These are phyloP conservation scores for Symmetrospora coprosmae DNA, from an alignment of 768 basidiomycete species.

Conservation along the genomic window DNA sequence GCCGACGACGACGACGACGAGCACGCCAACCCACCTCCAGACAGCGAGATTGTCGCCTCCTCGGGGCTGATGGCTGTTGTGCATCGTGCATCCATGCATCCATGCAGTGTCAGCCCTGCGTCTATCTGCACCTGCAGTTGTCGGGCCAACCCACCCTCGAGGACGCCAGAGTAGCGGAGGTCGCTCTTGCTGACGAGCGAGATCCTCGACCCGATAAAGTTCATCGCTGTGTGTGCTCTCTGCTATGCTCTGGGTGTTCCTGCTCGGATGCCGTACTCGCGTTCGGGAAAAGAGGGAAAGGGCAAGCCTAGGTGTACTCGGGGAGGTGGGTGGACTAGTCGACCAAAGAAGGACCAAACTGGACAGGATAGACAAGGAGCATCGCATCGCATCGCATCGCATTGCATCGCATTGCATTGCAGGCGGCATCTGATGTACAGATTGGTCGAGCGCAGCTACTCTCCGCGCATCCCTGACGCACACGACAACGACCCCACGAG, in stretches of 20 bases:
- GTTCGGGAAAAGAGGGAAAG: background rate
- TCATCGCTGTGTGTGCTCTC: conserved; percentile 2
- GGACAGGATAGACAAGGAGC: too few relatives aligned
- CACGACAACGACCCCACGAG: too few relatives aligned
- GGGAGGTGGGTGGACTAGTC: too few relatives aligned
- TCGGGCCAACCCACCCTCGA: conserved; percentile 8
- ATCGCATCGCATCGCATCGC: too few relatives aligned
- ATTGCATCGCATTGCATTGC: too few relatives aligned
- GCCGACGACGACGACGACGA: background rate
- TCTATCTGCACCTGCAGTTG: too few relatives aligned
- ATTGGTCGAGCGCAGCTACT: too few relatives aligned
- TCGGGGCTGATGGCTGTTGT: conserved; percentile 30
- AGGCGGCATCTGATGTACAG: too few relatives aligned
- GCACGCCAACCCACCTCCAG: conserved; percentile 18
- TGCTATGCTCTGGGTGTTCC: background rate
- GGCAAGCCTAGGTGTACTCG: background rate
- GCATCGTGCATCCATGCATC: conserved; percentile 24
- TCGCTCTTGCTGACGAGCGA: conserved; percentile 12
- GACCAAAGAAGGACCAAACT: too few relatives aligned
- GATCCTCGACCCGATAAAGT: conserved; percentile 15
- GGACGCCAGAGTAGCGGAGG: conserved; percentile 14
- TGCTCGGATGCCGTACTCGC: background rate
- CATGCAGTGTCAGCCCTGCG: too few relatives aligned
- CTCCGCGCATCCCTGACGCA: too few relatives aligned
- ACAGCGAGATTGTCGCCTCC: conserved; percentile 31